Percentiles rank a stretch among this genome's conserved stretches.
phyloP scores from a whole-genome alignment of 805 yeast genomes.

The Kurtzmaniella fragi region DNA sequence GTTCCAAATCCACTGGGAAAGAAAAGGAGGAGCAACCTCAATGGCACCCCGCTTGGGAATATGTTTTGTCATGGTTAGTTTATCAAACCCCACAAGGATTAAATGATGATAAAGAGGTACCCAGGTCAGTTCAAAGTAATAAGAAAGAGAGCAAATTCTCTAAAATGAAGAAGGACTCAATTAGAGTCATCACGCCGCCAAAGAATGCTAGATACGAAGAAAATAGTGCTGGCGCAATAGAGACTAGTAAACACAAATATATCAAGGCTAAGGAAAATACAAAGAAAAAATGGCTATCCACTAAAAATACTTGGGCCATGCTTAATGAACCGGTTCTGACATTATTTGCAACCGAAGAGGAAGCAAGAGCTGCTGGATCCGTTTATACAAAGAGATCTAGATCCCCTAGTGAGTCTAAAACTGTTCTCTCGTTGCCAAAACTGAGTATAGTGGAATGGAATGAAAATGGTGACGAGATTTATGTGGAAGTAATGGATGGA shows the following conservation, averaged over 20 bases:
- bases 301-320: conserved; percentile 8
- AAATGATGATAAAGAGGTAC: conserved; percentile 2
- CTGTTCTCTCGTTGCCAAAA: not conserved
- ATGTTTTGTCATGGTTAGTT: conserved; percentile 31
- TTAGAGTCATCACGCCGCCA: not conserved
- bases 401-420: not conserved
- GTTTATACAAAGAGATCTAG: not conserved
- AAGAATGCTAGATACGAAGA: not conserved
- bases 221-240: not conserved
- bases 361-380: not conserved
- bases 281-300: not conserved
- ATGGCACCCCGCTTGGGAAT: conserved; percentile 35
- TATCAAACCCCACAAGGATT: conserved; percentile 11
- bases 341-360: conserved; percentile 8
- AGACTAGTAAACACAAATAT: not conserved
- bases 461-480: conserved; percentile 16
- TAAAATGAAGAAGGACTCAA: not conserved
- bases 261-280: not conserved
- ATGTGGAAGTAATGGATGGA: conserved; percentile 24
- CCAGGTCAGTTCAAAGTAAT: not conserved
- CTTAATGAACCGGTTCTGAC: conserved; percentile 18
- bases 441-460: not conserved
- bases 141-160: not conserved
- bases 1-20: not conserved
- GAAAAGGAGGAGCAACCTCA: conserved; percentile 13